These are phyloP conservation scores for Ceratocystis colombiana DNA, from an alignment of 2,329 filamentous ascomycete species.

Conservation along the genomic window DNA sequence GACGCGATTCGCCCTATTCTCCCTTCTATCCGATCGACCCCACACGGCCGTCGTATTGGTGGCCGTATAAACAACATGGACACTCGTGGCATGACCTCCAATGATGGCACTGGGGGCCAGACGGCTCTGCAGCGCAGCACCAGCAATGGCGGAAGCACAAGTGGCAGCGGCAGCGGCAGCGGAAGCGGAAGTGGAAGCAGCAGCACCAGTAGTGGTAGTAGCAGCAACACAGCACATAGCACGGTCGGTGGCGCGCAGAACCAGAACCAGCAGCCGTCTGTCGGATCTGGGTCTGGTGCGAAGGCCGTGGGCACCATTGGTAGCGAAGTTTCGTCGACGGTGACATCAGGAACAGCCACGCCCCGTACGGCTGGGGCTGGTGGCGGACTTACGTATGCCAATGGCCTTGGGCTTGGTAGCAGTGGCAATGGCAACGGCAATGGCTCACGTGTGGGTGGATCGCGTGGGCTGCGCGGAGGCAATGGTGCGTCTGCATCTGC, in stretches of 20 bases:
- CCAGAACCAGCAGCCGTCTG: slow-evolving; percentile 12
- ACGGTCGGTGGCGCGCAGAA: neutral
- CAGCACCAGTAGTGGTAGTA: neutral
- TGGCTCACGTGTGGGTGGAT: slow-evolving; percentile 10
- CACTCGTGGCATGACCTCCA: slow-evolving; percentile 40
- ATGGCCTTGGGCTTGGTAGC: slow-evolving; percentile 21
- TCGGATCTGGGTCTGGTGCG: no score
- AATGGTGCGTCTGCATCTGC: neutral
- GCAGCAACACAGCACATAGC: slow-evolving; percentile 2
- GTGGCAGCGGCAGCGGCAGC: neutral
- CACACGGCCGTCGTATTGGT: slow-evolving; percentile 86
- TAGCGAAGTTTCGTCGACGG: slow-evolving; percentile 19
- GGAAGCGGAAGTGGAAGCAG: neutral
- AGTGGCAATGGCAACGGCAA: neutral
- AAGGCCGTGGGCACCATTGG: slow-evolving; percentile 17
- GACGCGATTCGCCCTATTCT: slow-evolving; percentile 79
- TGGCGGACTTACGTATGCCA: slow-evolving; percentile 19
- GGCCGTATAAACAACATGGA: slow-evolving; percentile 68
- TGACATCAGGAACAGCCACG: slow-evolving; percentile 20
- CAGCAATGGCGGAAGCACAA: slow-evolving; percentile 26
- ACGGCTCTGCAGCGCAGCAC: slow-evolving; percentile 36
- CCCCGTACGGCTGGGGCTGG: slow-evolving; percentile 17
- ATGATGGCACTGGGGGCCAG: slow-evolving; percentile 46
- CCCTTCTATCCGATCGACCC: slow-evolving; percentile 75
- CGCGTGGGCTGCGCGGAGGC: slow-evolving; percentile 16